Evolutionary conservation across 352 stramenopile species (phyloP), one percentile per base, ranked within the genome.

Genomic region (Phytophthora melonis): DNA sequence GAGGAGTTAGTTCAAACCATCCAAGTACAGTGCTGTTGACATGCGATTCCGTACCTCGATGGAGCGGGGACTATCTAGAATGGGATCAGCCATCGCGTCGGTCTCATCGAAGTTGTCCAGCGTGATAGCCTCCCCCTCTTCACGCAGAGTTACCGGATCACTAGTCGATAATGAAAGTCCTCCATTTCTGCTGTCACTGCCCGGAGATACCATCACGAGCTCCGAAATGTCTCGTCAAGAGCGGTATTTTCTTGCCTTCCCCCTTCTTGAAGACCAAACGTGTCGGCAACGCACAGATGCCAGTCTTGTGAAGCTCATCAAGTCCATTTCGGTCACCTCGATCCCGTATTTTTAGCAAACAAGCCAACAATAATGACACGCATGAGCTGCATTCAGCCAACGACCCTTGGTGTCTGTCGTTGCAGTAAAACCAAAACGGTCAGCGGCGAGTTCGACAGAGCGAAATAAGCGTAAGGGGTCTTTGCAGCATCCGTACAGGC

Each of bases 81-180:
- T 82, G 13, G 80, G 76, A 23, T 74, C 57, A 3, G 72, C 68
- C 55, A 63, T 67, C 0, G 62, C 36, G 45, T 70, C 79, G 2
- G 70, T 78, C 50, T 94, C 77, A 25, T 94, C 79, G 53, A 94
- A 95, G 55, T 94, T 92, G 10, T 91, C 83, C 16, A 94, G 50
- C 14, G 70, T 84, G 58, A 92, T 77, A 23, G 59, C 50, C 16
- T 74, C 67, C 2, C 10, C 45, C 1, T 75, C 66, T 21, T 75
- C 67, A 23, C 58, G 21, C 16, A 58, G 23, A 49, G 60, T 49
- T 23, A 56, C 58, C 18, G 36, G 11, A 54, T 23, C 59, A 7
- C 50, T 54, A 43, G 23, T 60, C 32, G 58, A 27, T n/a, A 66
- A 52, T 25, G 34, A 19, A 32, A 79, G 14, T 39, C 71, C 57